Conservation (phyloP, 192 early-diverging fungal species). For the Podila horticola region DNA sequence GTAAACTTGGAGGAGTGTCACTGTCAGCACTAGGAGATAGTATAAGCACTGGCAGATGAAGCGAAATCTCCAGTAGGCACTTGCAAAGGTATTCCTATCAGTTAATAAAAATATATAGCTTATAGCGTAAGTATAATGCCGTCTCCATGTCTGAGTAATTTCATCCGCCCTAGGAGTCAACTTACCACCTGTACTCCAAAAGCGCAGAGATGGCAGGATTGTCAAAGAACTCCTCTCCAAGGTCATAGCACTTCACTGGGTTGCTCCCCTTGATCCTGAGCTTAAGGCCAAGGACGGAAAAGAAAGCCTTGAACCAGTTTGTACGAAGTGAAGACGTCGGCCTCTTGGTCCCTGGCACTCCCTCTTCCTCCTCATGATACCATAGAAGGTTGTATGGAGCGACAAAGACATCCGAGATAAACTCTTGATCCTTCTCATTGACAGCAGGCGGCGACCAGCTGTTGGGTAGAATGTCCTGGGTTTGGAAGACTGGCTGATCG, state of each 20-base stretch:
- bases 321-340: not conserved
- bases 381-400: not conserved
- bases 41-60: constrained; percentile 20
- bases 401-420: not conserved
- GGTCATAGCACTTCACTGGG: constrained; percentile 11
- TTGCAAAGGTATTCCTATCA: constrained; percentile 39
- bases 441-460: not conserved
- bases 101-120: too few species aligned
- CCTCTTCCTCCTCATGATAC: not conserved
- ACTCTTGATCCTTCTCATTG: not conserved
- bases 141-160: too few species aligned
- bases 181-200: not conserved
- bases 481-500: not conserved
- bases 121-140: too few species aligned
- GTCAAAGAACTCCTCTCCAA: constrained; percentile 12
- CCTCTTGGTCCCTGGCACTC: not conserved
- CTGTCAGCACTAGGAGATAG: constrained; percentile 11
- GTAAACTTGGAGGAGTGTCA: constrained; percentile 27
- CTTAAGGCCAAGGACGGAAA: constrained; percentile 1
- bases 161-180: not conserved
- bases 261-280: not conserved
- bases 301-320: constrained; percentile 6
- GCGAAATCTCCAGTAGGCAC: constrained; percentile 26
- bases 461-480: not conserved
- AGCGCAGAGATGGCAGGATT: not conserved